phyloP scores from a whole-genome alignment of 2,329 filamentous ascomycete genomes.

The Diaporthe amygdali region DNA sequence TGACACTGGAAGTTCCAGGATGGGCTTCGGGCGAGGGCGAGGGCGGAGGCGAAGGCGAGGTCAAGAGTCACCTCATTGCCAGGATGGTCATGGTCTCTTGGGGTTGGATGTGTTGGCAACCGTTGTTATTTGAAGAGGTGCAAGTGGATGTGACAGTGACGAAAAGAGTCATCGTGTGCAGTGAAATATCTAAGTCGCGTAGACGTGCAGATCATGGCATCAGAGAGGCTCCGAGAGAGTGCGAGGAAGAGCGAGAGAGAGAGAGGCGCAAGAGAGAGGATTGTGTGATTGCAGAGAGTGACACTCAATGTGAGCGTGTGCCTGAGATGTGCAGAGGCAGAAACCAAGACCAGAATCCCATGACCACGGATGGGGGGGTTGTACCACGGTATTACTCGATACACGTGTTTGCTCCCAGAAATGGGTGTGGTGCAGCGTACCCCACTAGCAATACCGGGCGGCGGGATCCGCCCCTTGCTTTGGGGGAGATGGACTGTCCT shows the following conservation, averaged over 20 bases:
- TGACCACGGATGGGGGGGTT: constrained; percentile 6
- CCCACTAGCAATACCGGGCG: neutral
- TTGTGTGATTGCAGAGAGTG: too few species aligned
- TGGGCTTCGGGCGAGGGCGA: neutral
- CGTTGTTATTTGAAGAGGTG: neutral
- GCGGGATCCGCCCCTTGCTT: neutral
- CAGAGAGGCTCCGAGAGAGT: neutral
- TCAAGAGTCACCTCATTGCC: neutral
- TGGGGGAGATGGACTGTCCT: neutral
- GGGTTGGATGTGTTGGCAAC: neutral
- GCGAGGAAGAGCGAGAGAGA: too few species aligned
- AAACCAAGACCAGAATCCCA: neutral
- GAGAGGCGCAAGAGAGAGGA: too few species aligned
- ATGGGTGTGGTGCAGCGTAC: neutral
- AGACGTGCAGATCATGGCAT: neutral
- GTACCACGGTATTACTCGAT: neutral
- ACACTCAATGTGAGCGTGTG: too few species aligned
- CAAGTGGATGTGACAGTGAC: neutral
- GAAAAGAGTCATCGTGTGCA: neutral
- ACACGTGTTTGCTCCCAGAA: neutral
- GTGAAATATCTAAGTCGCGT: neutral
- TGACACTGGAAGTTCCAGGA: neutral
- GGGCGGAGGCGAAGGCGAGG: too few species aligned
- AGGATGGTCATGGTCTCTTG: neutral
- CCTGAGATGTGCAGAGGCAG: neutral